Percentiles rank a stretch among this genome's conserved stretches.
phyloP scores from a whole-genome alignment of 495 filamentous ascomycete genomes.

The Talaromyces stipitatus region DNA sequence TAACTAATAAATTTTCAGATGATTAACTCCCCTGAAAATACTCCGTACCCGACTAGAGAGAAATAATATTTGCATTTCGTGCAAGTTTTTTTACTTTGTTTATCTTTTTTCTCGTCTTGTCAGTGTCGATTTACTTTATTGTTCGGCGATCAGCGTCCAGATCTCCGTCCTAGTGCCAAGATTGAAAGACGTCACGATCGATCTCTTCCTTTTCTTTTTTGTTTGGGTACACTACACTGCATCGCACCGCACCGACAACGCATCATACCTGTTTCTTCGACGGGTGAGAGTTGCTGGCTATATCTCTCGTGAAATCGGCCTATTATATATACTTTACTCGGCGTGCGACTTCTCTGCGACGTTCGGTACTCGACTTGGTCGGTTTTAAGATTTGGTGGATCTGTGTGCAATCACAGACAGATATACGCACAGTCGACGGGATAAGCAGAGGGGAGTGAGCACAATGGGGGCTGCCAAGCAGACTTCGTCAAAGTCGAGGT shows the following conservation, averaged over 20 bases:
- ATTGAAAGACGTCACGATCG: neutral
- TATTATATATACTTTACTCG: neutral
- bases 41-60: too few species aligned
- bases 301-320: too few species aligned
- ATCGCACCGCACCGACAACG: neutral
- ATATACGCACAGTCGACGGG: neutral
- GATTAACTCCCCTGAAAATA: neutral
- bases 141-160: neutral
- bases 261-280: too few species aligned
- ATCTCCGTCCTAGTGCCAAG: neutral
- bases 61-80: neutral
- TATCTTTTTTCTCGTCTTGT: neutral
- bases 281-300: too few species aligned
- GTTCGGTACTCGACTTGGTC: too few species aligned
- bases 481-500: neutral
- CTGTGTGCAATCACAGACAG: neutral
- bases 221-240: too few species aligned
- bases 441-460: neutral
- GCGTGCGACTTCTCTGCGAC: neutral
- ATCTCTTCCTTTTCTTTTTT: neutral
- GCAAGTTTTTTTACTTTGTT: neutral
- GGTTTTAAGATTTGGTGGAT: too few species aligned
- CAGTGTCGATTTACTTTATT: neutral
- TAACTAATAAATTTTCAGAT: neutral
- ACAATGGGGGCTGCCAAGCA: neutral